A percentile compares a stretch with the other conserved stretches of the same genome.
These are phyloP conservation scores for Corylus americana DNA, from an alignment of 306 rosid genomes.

Conservation along the genomic window DNA sequence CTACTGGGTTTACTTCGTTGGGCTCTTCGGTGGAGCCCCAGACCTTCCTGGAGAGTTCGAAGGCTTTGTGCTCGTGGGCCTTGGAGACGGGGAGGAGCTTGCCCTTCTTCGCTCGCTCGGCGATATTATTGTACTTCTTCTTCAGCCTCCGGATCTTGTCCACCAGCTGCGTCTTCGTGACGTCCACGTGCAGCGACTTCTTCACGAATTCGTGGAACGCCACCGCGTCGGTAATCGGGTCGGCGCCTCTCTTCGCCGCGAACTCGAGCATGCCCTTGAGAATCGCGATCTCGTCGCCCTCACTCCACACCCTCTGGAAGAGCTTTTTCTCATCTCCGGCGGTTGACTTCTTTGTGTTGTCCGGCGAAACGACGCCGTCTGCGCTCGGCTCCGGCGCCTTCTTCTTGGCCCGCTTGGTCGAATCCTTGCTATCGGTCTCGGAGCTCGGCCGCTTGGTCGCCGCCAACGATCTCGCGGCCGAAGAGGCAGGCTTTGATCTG, in stretches of 20 bases:
- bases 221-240: constrained; percentile 27
- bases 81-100: constrained; percentile 29
- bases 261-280: constrained; percentile 49
- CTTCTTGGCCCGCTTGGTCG: constrained; percentile 49
- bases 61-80: constrained; percentile 39
- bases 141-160: constrained; percentile 58
- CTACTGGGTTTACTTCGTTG: constrained; percentile 12
- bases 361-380: constrained; percentile 20
- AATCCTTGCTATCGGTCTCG: constrained; percentile 22
- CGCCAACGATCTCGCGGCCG: constrained; percentile 28
- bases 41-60: constrained; percentile 52
- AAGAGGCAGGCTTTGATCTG: constrained; percentile 34
- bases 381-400: constrained; percentile 20
- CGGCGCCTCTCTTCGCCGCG: constrained; percentile 29
- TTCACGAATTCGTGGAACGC: constrained; percentile 51
- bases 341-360: constrained; percentile 35
- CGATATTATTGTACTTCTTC: constrained; percentile 47
- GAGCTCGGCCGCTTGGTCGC: constrained; percentile 32
- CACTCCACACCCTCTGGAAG: constrained; percentile 59
- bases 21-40: constrained; percentile 43
- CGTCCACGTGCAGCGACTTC: constrained; percentile 46
- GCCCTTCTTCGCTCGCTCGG: constrained; percentile 33
- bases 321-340: constrained; percentile 44
- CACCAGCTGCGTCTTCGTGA: constrained; percentile 34
- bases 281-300: constrained; percentile 52